phyloP scores from a whole-genome alignment of 495 filamentous ascomycete genomes.

The Penicillium maclennaniae region DNA sequence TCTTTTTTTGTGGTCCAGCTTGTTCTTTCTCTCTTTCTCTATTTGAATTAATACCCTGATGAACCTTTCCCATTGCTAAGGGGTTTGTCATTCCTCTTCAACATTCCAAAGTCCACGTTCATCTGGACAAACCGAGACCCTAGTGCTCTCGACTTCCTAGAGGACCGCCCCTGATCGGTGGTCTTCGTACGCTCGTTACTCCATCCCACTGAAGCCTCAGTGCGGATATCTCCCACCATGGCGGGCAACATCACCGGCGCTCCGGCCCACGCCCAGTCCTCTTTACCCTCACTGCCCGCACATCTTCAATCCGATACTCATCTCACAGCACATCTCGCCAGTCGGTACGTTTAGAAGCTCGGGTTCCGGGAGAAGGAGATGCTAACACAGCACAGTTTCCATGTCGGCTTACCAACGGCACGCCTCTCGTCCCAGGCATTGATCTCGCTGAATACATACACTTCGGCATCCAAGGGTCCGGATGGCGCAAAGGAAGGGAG shows the following conservation, averaged over 20 bases:
- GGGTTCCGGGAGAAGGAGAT: neutral
- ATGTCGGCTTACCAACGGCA: slow-evolving; percentile 81
- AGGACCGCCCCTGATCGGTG: slow-evolving; percentile 1
- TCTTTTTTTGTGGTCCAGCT: neutral
- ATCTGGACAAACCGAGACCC: slow-evolving; percentile 7
- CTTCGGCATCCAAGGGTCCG: slow-evolving; percentile 77
- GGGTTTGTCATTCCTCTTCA: slow-evolving; percentile 19
- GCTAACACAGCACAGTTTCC: slow-evolving; percentile 54
- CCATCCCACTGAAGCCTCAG: slow-evolving; percentile 4
- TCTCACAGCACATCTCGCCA: slow-evolving; percentile 90
- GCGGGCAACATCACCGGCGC: slow-evolving; percentile 33
- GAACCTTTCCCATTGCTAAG: slow-evolving; percentile 16
- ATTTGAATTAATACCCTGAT: neutral
- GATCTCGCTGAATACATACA: slow-evolving; percentile 89
- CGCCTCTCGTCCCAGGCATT: slow-evolving; percentile 86
- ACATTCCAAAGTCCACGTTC: slow-evolving; percentile 28
- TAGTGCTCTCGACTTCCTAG: slow-evolving; percentile 4
- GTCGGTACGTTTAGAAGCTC: slow-evolving; percentile 51
- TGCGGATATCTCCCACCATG: slow-evolving; percentile 31
- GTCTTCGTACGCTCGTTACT: slow-evolving; percentile 20
- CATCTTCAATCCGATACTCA: slow-evolving; percentile 97
- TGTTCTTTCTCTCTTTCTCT: neutral
- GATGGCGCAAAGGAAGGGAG: slow-evolving; percentile 84
- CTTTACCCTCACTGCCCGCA: slow-evolving; percentile 78
- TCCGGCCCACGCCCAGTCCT: slow-evolving; percentile 79